Percentiles rank a stretch among this genome's conserved stretches.
Conservation (phyloP, 441 rosid genomes). For the Adansonia grandidieri region DNA sequence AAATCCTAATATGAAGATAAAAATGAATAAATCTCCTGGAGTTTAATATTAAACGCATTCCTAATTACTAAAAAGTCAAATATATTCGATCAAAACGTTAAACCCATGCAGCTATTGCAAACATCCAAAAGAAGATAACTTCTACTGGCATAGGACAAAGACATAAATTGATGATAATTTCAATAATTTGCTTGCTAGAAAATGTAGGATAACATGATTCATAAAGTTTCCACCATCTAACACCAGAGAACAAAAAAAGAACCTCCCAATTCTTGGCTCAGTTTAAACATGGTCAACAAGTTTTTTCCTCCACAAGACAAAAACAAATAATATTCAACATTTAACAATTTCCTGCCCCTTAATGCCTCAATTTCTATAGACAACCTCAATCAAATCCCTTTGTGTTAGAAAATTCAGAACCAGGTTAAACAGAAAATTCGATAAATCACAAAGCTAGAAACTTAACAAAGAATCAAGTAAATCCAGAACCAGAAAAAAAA, state of each 20-base stretch:
- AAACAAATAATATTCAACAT: not conserved
- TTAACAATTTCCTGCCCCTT: conserved; percentile 2
- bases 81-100: not conserved
- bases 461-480: conserved; percentile 22
- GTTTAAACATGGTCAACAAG: conserved; percentile 4
- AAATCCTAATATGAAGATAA: not conserved
- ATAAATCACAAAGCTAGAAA: conserved; percentile 33
- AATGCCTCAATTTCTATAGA: not conserved
- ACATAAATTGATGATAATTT: not conserved
- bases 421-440: conserved; percentile 24
- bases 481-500: conserved; percentile 11
- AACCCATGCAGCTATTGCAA: not conserved
- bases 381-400: conserved; percentile 21
- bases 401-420: conserved; percentile 21
- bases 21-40: not conserved
- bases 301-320: not conserved
- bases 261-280: not conserved
- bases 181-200: not conserved
- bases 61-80: not conserved
- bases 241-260: not conserved
- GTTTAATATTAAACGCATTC: not conserved
- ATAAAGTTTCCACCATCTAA: not conserved
- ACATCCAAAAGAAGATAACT: not conserved
- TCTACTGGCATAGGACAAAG: not conserved
- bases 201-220: not conserved